Evolutionary conservation across 2,329 filamentous ascomycete genomes (phyloP).

Genomic region (Claviceps digitariae): DNA sequence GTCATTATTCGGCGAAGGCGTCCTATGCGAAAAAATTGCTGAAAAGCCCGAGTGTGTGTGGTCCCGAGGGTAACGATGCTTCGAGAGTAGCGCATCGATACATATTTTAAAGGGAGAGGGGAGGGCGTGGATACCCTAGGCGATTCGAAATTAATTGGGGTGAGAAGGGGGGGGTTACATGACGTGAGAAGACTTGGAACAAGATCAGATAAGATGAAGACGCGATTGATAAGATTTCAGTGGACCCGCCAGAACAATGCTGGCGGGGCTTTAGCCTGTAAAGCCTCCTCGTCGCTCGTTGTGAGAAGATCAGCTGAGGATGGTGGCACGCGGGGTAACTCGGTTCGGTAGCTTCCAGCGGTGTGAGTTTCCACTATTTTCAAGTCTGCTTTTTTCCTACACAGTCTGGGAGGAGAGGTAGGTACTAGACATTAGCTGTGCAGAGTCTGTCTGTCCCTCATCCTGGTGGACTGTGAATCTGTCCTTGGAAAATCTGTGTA

Average conservation of each 20-base stretch:
- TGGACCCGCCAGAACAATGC: not conserved
- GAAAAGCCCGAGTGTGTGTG: not conserved
- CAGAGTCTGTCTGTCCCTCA: too few relatives aligned
- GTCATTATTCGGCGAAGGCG: not conserved
- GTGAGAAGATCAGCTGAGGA: too few relatives aligned
- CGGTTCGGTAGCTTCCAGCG: too few relatives aligned
- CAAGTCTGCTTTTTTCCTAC: too few relatives aligned
- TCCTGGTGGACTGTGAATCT: too few relatives aligned
- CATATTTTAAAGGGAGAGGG: not conserved
- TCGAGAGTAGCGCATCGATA: not conserved
- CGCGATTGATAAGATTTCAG: not conserved
- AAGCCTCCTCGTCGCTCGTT: too few relatives aligned
- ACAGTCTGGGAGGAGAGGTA: too few relatives aligned
- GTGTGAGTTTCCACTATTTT: too few relatives aligned
- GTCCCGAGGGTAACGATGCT: not conserved
- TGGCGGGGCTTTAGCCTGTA: not conserved
- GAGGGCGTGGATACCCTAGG: not conserved
- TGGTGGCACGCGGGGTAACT: too few relatives aligned
- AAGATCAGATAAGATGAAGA: slow-evolving; percentile 1
- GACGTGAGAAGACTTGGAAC: not conserved
- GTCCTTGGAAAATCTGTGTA: too few relatives aligned
- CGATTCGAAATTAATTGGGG: not conserved
- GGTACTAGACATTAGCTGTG: too few relatives aligned
- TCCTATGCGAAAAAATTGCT: not conserved
- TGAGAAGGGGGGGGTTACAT: not conserved